Base-by-base conservation (phyloP, 2,329 filamentous ascomycete genomes). In the Sporothrix curviconia region DNA sequence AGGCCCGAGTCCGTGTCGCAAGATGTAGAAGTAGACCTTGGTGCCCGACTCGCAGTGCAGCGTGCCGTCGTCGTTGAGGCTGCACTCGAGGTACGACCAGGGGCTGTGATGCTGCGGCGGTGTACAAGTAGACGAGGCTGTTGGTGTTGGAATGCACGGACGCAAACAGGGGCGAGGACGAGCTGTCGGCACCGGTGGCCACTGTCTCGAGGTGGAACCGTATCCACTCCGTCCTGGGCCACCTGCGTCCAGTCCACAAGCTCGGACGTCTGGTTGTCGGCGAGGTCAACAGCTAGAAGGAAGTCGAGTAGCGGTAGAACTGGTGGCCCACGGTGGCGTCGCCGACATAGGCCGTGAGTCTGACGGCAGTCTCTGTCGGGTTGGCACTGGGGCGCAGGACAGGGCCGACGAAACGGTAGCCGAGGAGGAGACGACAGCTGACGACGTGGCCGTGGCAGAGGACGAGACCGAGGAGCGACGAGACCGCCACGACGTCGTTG, bases 101-200 rank as follows among this genome's bases (percentile, higher is more conserved):
- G 57, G 15, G 4, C 57, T 42, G 12, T n/a, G n/a, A 17, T 59
- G 51, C 14, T 50, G 43, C 11, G 55, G 34, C 6, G 40, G 19
- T 7, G 42, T 64, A 64, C 28, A 60, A 14, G 58, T 64, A 64
- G 7, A 64, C 51, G 7, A 64, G 36, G 9, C 61, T 63, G 56
- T 62, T 63, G 39, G 55, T 57, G 50, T 62, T 64, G 55, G 39
- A 59, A 44, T 60, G 58, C 2, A 62, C 57, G 1, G 55, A 53
- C 8, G 59, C 34, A 53, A 57, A 57, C 12, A 42, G 46, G 12
- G 37, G 37, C n/a, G 53, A 14, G 3, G 52, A 14, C 19, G 37
- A 17, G 28, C 42, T 46, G 9, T 46, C 40, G 40, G 24, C 12
- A 15, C 25, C 51, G 8, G 36, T 9, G 22, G 40, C 30, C 3